A percentile compares a stretch with the other conserved stretches of the same genome.
phyloP scores from a whole-genome alignment of 495 filamentous ascomycete species.

The Aspergillus indologenus region DNA sequence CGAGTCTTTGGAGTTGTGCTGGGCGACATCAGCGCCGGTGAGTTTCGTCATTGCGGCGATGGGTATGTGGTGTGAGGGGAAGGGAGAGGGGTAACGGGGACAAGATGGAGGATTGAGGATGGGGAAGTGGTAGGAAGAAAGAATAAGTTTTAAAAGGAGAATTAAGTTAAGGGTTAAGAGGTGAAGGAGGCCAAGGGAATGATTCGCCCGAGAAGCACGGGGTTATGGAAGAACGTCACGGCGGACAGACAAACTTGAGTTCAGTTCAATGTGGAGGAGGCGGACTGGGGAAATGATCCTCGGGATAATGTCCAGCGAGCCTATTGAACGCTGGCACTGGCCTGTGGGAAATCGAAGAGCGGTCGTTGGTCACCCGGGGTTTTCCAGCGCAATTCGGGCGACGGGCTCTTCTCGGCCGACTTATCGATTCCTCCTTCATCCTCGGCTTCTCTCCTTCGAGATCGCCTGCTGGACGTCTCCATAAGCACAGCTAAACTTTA shows the following conservation, averaged over 20 bases:
- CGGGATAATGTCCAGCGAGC: slow-evolving; percentile 2
- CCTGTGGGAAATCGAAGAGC: slow-evolving; percentile 11
- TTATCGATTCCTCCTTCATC: background rate
- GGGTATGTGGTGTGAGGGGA: background rate
- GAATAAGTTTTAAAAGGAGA: background rate
- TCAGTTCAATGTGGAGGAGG: background rate
- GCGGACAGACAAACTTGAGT: no score
- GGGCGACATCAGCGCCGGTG: slow-evolving; percentile 72
- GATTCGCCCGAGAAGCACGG: slow-evolving; percentile 3
- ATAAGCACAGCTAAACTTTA: no score
- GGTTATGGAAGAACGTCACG: background rate
- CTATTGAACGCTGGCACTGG: background rate
- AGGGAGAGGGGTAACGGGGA: slow-evolving; percentile 1
- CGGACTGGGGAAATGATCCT: background rate
- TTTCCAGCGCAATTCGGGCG: background rate
- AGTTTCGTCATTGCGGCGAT: slow-evolving; percentile 42
- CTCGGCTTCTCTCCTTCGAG: background rate
- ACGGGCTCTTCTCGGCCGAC: slow-evolving; percentile 13
- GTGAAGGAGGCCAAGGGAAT: background rate
- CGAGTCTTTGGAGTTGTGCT: slow-evolving; percentile 80
- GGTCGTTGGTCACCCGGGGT: slow-evolving; percentile 5
- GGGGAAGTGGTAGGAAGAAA: background rate
- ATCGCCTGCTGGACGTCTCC: no score
- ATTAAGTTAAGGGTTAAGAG: background rate
- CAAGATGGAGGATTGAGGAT: background rate